Conservation (phyloP, 2,329 filamentous ascomycete genomes). For the Penicillium sp. region DNA sequence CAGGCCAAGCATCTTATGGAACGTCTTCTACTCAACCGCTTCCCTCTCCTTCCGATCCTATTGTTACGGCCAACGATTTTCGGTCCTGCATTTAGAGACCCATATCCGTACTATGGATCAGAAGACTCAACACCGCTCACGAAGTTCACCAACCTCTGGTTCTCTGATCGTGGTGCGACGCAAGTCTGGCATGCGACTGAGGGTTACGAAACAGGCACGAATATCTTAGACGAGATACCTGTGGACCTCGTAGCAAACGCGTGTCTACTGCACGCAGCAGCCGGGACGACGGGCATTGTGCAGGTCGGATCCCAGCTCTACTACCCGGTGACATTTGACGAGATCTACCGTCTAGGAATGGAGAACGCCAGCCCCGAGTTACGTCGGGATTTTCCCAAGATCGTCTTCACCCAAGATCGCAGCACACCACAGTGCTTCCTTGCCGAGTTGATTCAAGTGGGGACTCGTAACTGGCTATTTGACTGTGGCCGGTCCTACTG, state of each 20-base stretch:
- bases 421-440: conserved; percentile 28
- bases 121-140: conserved; percentile 32
- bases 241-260: conserved; percentile 36
- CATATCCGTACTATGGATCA: conserved; percentile 31
- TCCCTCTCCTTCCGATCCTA: conserved; percentile 28
- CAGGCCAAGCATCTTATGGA: conserved; percentile 35
- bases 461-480: conserved; percentile 33
- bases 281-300: conserved; percentile 29
- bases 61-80: conserved; percentile 33
- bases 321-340: conserved; percentile 29
- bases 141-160: conserved; percentile 29
- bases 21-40: conserved; percentile 27
- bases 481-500: conserved; percentile 35
- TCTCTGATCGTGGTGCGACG: conserved; percentile 24
- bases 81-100: conserved; percentile 28
- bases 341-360: conserved; percentile 21
- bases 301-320: conserved; percentile 32
- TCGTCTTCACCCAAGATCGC: conserved; percentile 31
- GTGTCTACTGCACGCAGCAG: conserved; percentile 31
- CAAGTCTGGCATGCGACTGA: conserved; percentile 32
- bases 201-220: conserved; percentile 28
- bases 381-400: conserved; percentile 23
- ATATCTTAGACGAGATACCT: conserved; percentile 33
- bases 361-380: conserved; percentile 22
- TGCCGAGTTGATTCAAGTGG: conserved; percentile 33